Percentiles rank a stretch among this genome's conserved stretches.
Conservation (phyloP, 2,329 filamentous ascomycete species). For the Botrytis aclada region DNA sequence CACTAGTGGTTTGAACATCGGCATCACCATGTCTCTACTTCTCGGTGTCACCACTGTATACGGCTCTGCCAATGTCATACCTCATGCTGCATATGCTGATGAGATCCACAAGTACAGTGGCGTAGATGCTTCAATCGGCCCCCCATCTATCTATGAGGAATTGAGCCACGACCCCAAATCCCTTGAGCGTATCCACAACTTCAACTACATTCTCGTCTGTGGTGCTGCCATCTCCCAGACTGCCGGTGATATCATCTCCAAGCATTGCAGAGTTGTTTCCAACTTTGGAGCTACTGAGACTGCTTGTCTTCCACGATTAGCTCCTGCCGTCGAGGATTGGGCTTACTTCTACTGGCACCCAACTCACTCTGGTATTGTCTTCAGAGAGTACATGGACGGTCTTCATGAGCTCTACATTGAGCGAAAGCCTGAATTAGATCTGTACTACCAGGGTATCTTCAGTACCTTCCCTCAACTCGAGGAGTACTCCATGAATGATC, state of each 20-base stretch:
- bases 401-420: slow-evolving; percentile 23
- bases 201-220: slow-evolving; percentile 27
- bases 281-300: slow-evolving; percentile 31
- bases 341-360: slow-evolving; percentile 31
- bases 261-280: slow-evolving; percentile 24
- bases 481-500: slow-evolving; percentile 26
- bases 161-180: slow-evolving; percentile 25
- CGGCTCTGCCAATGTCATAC: slow-evolving; percentile 26
- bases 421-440: slow-evolving; percentile 21
- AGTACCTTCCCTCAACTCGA: slow-evolving; percentile 24
- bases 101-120: slow-evolving; percentile 30
- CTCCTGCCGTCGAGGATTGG: slow-evolving; percentile 28
- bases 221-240: slow-evolving; percentile 29
- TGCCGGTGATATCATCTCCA: slow-evolving; percentile 23
- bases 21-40: slow-evolving; percentile 26
- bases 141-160: slow-evolving; percentile 29
- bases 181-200: slow-evolving; percentile 26
- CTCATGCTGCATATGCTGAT: slow-evolving; percentile 29
- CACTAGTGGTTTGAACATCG: slow-evolving; percentile 29
- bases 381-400: slow-evolving; percentile 22
- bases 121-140: slow-evolving; percentile 29
- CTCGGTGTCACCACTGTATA: slow-evolving; percentile 30
- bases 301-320: slow-evolving; percentile 22
- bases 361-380: slow-evolving; percentile 22
- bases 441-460: slow-evolving; percentile 24